phyloP scores from a whole-genome alignment of 495 filamentous ascomycete species.

The Hypoxylon subgilvum region DNA sequence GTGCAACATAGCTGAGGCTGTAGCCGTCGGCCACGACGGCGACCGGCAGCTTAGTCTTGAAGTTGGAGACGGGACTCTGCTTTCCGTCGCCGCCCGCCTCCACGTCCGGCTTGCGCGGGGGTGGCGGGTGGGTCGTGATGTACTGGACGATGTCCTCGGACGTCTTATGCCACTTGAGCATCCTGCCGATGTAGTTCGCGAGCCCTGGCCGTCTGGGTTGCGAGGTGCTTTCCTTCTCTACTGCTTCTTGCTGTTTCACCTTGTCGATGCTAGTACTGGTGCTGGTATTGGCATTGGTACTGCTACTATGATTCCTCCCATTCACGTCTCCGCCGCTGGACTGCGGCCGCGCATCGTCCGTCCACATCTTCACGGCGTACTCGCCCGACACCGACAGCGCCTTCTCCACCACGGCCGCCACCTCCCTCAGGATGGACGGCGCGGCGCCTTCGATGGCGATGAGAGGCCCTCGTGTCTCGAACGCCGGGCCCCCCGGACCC shows the following conservation, averaged over 20 bases:
- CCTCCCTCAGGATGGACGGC: slow-evolving; percentile 54
- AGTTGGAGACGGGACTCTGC: not conserved
- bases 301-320: slow-evolving; percentile 40
- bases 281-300: too few relatives aligned
- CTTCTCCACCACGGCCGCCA: slow-evolving; percentile 67
- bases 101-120: too few relatives aligned
- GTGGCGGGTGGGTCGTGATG: slow-evolving; percentile 54
- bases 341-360: slow-evolving; percentile 43
- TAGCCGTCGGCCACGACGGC: slow-evolving; percentile 73
- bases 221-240: slow-evolving; percentile 9
- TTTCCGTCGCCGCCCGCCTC: too few relatives aligned
- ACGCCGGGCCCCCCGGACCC: slow-evolving; percentile 49
- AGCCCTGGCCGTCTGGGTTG: slow-evolving; percentile 38
- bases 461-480: slow-evolving; percentile 70
- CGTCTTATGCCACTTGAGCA: slow-evolving; percentile 72
- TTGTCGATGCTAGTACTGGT: not conserved
- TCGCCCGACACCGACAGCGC: slow-evolving; percentile 63
- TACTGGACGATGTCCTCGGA: slow-evolving; percentile 69
- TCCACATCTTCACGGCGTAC: slow-evolving; percentile 64
- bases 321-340: slow-evolving; percentile 42
- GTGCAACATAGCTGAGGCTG: slow-evolving; percentile 77
- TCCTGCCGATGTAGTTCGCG: slow-evolving; percentile 70
- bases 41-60: slow-evolving; percentile 57
- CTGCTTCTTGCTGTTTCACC: slow-evolving; percentile 12
- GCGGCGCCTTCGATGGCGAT: slow-evolving; percentile 83